Evolutionary conservation across 257 asterid genomes (phyloP), one percentile per base, ranked within the genome.

Genomic region (Capsicum rhomboideum): DNA sequence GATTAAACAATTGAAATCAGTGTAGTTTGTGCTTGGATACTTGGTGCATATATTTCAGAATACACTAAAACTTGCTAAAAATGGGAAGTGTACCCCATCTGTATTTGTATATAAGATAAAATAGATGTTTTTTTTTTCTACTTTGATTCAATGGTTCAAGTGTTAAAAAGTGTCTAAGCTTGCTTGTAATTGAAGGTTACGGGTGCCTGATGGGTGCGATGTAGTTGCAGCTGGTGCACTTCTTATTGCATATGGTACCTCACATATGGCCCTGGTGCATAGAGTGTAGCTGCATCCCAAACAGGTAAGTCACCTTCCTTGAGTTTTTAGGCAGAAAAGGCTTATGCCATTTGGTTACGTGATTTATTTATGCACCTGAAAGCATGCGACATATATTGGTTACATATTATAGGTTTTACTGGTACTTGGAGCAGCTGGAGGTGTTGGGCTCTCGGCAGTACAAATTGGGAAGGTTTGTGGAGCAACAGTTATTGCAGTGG

Each of bases 351-450:
- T 49, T 75, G 16, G 46, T 9, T 77, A 12, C 61, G 26, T 49
- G 61, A 77, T 77, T 50, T 50, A 4, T 49, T 71, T 16, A 77
- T 17, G 28, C 13, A 49, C 17, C 82, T 29, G 63, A 14, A 71
- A 50, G 16, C 18, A 50, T 79, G 37, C 63, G 18, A 58, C 79
- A 53, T 54, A 40, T 64, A 21, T 26, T 79, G 82, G 53, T 23
- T 74, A 63, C 11, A 44, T 66, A 82, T 40, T 80, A 79, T 83
- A 95, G 99, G 98, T 94, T n/a, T 80, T 97, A 92, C 82, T 97
- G 88, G 98, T 97, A 82, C 98, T 97, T 84, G 98, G 99, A 85
- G 99, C 98, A 61, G 98, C 98, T 79, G 99, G 99, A 78, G 99
- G 99, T 26, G 98, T 97, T 85, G 99, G 98, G 63, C 96, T 97